Conservation (phyloP, 257 asterid genomes). For the Avicennia marina region DNA sequence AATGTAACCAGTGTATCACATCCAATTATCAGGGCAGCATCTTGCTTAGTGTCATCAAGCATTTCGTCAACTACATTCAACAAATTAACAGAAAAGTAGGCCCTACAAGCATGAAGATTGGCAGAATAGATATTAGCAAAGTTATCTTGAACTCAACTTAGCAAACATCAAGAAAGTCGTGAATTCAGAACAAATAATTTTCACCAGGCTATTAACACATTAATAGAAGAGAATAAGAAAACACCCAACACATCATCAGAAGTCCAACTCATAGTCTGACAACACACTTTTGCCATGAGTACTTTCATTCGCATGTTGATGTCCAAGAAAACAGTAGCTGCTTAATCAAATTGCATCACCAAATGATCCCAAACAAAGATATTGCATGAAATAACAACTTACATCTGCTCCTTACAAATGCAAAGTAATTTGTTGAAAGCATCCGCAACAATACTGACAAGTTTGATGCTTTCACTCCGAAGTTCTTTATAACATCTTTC, state of each 20-base stretch:
- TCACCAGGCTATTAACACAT: neutral
- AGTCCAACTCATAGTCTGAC: too few relatives aligned
- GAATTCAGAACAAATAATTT: neutral
- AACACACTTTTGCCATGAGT: neutral
- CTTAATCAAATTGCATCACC: constrained; percentile 9
- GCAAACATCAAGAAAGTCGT: constrained; percentile 3
- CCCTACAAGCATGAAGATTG: constrained; percentile 52
- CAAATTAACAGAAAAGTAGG: constrained; percentile 69
- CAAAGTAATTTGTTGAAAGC: constrained; percentile 67
- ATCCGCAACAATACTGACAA: constrained; percentile 62
- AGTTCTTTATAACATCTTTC: constrained; percentile 92
- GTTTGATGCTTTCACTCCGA: constrained; percentile 59
- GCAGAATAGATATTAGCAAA: neutral
- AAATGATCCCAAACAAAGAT: neutral
- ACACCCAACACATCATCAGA: too few relatives aligned
- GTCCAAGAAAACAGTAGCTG: neutral
- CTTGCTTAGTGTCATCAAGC: constrained; percentile 67
- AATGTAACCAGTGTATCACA: constrained; percentile 74
- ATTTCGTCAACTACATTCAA: constrained; percentile 64
- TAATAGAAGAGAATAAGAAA: neutral
- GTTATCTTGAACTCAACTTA: neutral
- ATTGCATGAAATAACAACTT: constrained; percentile 30
- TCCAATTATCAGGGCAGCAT: constrained; percentile 57
- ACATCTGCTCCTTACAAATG: constrained; percentile 84
- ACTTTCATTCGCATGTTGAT: neutral